Evolutionary conservation across 495 filamentous ascomycete species (phyloP).

Genomic region (Penicillium salamii): DNA sequence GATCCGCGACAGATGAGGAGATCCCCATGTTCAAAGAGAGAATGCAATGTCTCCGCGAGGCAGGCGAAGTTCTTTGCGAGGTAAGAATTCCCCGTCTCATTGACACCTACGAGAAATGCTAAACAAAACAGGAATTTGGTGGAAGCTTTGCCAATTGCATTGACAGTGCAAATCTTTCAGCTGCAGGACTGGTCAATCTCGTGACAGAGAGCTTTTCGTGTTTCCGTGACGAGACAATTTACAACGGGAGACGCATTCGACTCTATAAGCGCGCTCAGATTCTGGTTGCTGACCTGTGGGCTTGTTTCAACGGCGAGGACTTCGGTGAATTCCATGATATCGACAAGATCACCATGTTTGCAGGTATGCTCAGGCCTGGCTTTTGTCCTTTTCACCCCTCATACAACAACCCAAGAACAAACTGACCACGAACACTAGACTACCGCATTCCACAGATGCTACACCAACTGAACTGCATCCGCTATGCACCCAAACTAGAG

Average conservation of each 20-base stretch:
- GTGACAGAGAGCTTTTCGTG: slow-evolving; percentile 77
- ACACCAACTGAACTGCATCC: slow-evolving; percentile 74
- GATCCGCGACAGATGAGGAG: slow-evolving; percentile 79
- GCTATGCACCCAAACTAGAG: slow-evolving; percentile 77
- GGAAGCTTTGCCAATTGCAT: slow-evolving; percentile 74
- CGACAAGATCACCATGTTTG: slow-evolving; percentile 95
- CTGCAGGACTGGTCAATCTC: slow-evolving; percentile 78
- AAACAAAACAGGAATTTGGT: slow-evolving; percentile 62
- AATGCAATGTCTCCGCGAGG: slow-evolving; percentile 76
- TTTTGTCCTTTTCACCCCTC: too few relatives aligned
- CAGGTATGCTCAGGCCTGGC: slow-evolving; percentile 54
- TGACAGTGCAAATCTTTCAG: slow-evolving; percentile 71
- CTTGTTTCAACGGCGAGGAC: slow-evolving; percentile 77
- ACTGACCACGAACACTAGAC: slow-evolving; percentile 46
- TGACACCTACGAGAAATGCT: not conserved
- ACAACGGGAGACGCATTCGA: slow-evolving; percentile 70
- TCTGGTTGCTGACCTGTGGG: slow-evolving; percentile 92
- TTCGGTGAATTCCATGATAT: slow-evolving; percentile 90
- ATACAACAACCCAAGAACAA: not conserved
- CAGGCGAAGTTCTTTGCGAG: slow-evolving; percentile 77
- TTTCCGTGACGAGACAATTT: slow-evolving; percentile 76
- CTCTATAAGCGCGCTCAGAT: slow-evolving; percentile 95
- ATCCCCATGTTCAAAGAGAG: slow-evolving; percentile 83
- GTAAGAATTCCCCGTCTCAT: slow-evolving; percentile 45
- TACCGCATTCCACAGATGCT: slow-evolving; percentile 96